Conservation (phyloP, 352 stramenopile genomes). For the Phytophthora europaea region DNA sequence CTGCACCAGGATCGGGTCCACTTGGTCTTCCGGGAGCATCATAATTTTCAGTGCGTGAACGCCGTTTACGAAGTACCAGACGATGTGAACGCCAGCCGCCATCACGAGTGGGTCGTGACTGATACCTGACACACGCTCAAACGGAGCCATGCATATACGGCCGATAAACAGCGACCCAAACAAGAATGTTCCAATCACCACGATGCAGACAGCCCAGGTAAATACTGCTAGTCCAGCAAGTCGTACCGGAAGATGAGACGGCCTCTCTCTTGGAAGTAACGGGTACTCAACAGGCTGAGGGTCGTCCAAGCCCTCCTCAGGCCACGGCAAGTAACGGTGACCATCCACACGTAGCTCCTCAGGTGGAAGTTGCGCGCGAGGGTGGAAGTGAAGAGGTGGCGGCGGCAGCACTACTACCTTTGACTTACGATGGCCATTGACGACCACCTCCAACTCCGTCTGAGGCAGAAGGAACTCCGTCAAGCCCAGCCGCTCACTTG, state of each 20-base stretch:
- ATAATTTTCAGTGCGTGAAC: slow-evolving; percentile 70
- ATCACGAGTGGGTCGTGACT: slow-evolving; percentile 81
- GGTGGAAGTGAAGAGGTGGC: slow-evolving; percentile 87
- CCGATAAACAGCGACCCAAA: slow-evolving; percentile 81
- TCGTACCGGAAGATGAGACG: slow-evolving; percentile 64
- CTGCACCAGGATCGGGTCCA: slow-evolving; percentile 64
- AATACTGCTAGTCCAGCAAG: slow-evolving; percentile 64
- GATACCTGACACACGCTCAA: slow-evolving; percentile 79
- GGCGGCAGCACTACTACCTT: slow-evolving; percentile 63
- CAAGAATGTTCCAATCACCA: slow-evolving; percentile 65
- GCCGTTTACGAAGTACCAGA: slow-evolving; percentile 80
- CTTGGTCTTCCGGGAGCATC: slow-evolving; percentile 65
- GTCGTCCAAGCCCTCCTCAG: slow-evolving; percentile 85
- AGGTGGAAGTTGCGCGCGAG: slow-evolving; percentile 69
- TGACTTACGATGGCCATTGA: slow-evolving; percentile 43
- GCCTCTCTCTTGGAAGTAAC: slow-evolving; percentile 62
- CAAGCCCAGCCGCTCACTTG: slow-evolving; percentile 71
- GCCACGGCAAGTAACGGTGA: slow-evolving; percentile 85
- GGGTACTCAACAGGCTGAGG: slow-evolving; percentile 75
- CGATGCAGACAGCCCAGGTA: slow-evolving; percentile 69
- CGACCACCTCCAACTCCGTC: slow-evolving; percentile 44
- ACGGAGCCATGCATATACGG: slow-evolving; percentile 69
- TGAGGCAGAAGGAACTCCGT: slow-evolving; percentile 79
- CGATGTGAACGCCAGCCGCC: slow-evolving; percentile 76
- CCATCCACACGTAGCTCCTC: slow-evolving; percentile 79